Evolutionary conservation across 495 filamentous ascomycete genomes (phyloP).

Genomic region (Pseudevernia furfuracea): DNA sequence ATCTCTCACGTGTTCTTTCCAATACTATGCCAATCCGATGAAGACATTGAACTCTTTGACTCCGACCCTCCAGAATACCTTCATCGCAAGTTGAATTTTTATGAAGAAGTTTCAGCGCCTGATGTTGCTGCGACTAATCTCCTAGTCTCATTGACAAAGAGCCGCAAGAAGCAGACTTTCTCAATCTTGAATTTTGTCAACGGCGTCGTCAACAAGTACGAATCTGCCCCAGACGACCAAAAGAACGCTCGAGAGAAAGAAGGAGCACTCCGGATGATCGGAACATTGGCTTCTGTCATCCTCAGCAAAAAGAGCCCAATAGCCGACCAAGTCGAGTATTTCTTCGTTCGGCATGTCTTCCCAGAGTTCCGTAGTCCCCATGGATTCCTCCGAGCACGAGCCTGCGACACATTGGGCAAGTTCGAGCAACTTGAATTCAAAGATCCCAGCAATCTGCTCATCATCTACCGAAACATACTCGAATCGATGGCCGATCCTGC

Average conservation of each 20-base stretch:
- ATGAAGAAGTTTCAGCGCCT: constrained; percentile 91
- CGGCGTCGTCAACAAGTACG: constrained; percentile 81
- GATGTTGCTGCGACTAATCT: constrained; percentile 97
- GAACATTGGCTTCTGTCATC: constrained; percentile 86
- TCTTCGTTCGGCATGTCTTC: constrained; percentile 96
- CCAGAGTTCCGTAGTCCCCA: constrained; percentile 91
- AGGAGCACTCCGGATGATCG: constrained; percentile 94
- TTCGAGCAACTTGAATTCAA: constrained; percentile 95
- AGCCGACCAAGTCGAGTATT: constrained; percentile 96
- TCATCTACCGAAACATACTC: constrained; percentile 92
- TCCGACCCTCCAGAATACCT: constrained; percentile 92
- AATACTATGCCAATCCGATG: constrained; percentile 82
- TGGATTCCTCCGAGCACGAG: constrained; percentile 88
- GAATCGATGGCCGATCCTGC: constrained; percentile 92
- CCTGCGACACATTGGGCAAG: constrained; percentile 95
- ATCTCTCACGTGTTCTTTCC: constrained; percentile 93
- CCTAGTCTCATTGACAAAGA: constrained; percentile 86
- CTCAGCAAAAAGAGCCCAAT: constrained; percentile 97
- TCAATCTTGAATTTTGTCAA: constrained; percentile 91
- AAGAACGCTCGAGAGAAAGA: constrained; percentile 94
- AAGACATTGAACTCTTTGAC: constrained; percentile 90
- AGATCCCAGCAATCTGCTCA: constrained; percentile 84
- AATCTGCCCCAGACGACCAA: constrained; percentile 70
- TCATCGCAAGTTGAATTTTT: constrained; percentile 94
- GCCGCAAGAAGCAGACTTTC: constrained; percentile 91